Evolutionary conservation across 352 stramenopile genomes (phyloP), one percentile per base, ranked within the genome.

Genomic region (Albugo laibachii): DNA sequence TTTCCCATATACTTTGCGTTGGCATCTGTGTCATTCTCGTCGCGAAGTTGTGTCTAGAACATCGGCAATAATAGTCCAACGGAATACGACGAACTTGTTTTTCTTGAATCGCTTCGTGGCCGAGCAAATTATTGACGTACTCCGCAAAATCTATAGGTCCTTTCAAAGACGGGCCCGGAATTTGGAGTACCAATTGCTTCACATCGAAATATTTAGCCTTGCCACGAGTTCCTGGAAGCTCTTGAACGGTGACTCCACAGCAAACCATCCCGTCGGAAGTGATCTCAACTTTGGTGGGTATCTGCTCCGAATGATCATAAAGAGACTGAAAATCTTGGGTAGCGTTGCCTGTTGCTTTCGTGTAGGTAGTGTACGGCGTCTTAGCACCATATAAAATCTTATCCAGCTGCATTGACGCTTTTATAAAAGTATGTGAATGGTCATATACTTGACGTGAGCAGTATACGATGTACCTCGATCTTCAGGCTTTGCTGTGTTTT

Each of bases 31-130:
- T 3, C 86, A 57, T 8, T 66, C 24, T 63, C 15, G 57, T 45
- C 2, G 59, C 60, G 36, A 85, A 92, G 15, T 56, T 61, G 35
- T 80, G 62, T 53, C 82, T 82, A 5, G 74, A 88, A 55, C 78
- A 92, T 13, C 78, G 78, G 34, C 78, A 92, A 49, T 69, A 88
- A 41, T 77, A 92, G 55, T 92, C 78, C 14, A 92, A 57, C 1
- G 75, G 75, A 21, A 85, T 53, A 15, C 62, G 63, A 45, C 65
- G 69, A 51, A 43, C 8, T 24, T 43, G 38, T 24, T 24, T 43
- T 24, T 19, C 16, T 43, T 24, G 38, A 24, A 43, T 8, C 3
- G 20, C 16, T 43, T 43, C 38, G 8, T 43, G 8, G 8, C 16
- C 38, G 16, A 43, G 38, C 38, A 43, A 24, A 10, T 3, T 24